Percentiles rank a stretch among this genome's conserved stretches.
These are phyloP conservation scores for Blastobotrys niveus DNA, from an alignment of 1,139 yeast species.

Conservation along the genomic window DNA sequence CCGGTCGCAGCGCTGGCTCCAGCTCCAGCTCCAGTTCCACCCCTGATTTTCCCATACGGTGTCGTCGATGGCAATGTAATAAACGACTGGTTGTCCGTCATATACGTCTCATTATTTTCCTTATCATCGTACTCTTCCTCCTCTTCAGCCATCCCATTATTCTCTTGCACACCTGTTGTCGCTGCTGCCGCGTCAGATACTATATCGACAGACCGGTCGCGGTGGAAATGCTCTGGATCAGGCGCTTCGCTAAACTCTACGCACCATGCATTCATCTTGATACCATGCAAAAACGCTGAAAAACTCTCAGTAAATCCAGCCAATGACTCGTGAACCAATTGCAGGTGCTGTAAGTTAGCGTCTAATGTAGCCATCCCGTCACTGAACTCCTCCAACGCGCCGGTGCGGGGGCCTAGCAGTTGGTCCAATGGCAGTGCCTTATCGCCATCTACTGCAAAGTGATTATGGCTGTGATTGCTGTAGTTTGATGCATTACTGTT, in stretches of 20 bases:
- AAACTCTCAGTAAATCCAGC: conserved; percentile 56
- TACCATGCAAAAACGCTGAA: conserved; percentile 56
- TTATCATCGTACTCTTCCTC: conserved; percentile 8
- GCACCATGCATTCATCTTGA: conserved; percentile 66
- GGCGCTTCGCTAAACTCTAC: conserved; percentile 53
- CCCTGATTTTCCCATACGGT: conserved; percentile 1
- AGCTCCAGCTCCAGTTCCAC: conserved; percentile 1
- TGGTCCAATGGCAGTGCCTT: conserved; percentile 21
- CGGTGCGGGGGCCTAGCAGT: conserved; percentile 19
- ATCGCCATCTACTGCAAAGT: conserved; percentile 21
- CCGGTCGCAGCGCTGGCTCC: background rate
- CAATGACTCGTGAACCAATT: conserved; percentile 47
- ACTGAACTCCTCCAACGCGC: conserved; percentile 38
- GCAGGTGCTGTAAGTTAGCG: conserved; percentile 45
- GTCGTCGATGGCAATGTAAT: conserved; percentile 15
- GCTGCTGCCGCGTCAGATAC: background rate
- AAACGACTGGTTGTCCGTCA: conserved; percentile 22
- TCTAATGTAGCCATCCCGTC: conserved; percentile 53
- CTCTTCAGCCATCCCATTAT: background rate
- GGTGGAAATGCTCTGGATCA: conserved; percentile 27
- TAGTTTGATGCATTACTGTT: conserved; percentile 26
- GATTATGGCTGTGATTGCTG: conserved; percentile 21
- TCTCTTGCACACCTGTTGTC: conserved; percentile 8
- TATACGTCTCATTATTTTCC: conserved; percentile 17
- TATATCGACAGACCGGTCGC: conserved; percentile 19